phyloP scores from a whole-genome alignment of 2,329 filamentous ascomycete species.

The Elsinoe fawcettii region DNA sequence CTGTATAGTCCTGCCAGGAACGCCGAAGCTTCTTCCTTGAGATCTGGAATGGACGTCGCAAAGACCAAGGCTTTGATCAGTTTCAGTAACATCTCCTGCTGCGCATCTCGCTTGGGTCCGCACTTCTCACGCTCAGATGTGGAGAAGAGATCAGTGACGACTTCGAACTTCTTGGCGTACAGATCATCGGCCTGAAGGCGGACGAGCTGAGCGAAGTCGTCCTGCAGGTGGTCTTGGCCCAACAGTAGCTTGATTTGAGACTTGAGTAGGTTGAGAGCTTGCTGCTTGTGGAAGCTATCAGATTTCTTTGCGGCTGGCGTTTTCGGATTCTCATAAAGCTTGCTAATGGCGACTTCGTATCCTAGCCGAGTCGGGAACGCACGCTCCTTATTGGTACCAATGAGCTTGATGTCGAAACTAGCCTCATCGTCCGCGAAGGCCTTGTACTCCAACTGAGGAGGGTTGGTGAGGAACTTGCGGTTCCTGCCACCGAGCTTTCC shows the following conservation, averaged over 20 bases:
- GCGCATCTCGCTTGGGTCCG: constrained; percentile 74
- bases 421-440: constrained; percentile 79
- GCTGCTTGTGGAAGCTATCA: constrained; percentile 84
- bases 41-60: constrained; percentile 71
- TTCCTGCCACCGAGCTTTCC: constrained; percentile 95
- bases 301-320: constrained; percentile 52
- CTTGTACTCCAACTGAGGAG: constrained; percentile 74
- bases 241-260: constrained; percentile 86
- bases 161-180: constrained; percentile 61
- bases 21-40: constrained; percentile 65
- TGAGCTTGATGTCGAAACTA: constrained; percentile 80
- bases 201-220: constrained; percentile 77
- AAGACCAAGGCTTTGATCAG: constrained; percentile 84
- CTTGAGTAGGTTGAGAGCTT: constrained; percentile 80
- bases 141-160: constrained; percentile 62
- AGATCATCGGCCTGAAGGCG: constrained; percentile 86
- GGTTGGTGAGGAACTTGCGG: constrained; percentile 86
- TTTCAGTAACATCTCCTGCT: constrained; percentile 75
- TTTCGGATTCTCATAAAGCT: constrained; percentile 73
- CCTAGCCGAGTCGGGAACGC: constrained; percentile 82
- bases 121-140: constrained; percentile 73
- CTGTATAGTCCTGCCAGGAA: constrained; percentile 76
- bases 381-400: constrained; percentile 81
- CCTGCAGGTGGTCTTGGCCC: constrained; percentile 77
- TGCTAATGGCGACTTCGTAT: constrained; percentile 79